phyloP scores from a whole-genome alignment of 2,329 filamentous ascomycete genomes.

The Colletotrichum sp. region DNA sequence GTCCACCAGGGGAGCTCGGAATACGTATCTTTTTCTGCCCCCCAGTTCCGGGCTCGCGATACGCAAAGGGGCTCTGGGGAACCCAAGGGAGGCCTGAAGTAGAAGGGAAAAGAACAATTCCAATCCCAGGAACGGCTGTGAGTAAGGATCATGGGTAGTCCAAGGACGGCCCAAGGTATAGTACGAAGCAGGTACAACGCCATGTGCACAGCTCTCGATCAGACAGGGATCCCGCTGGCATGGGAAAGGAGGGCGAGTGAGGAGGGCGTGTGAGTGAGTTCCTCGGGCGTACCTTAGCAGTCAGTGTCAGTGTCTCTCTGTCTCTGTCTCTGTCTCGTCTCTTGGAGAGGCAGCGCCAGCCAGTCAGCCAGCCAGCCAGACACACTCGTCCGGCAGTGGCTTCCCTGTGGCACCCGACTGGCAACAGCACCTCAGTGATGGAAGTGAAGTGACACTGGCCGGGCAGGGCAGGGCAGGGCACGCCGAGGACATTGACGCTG shows the following conservation, averaged over 20 bases:
- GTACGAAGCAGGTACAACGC: slow-evolving; percentile 10
- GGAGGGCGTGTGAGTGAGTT: background rate
- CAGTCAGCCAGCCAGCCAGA: background rate
- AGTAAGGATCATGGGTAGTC: slow-evolving; percentile 1
- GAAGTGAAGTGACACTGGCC: background rate
- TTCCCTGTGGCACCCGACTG: background rate
- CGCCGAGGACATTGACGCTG: background rate
- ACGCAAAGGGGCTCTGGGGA: background rate
- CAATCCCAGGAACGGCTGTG: slow-evolving; percentile 8
- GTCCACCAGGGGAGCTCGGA: background rate
- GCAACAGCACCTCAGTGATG: background rate
- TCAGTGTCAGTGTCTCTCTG: background rate
- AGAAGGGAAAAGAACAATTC: slow-evolving; percentile 19
- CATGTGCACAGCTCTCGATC: slow-evolving; percentile 11
- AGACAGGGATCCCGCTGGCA: slow-evolving; percentile 18
- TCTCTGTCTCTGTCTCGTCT: background rate
- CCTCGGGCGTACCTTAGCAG: background rate
- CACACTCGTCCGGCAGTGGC: background rate
- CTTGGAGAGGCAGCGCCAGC: background rate
- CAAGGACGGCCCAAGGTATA: background rate
- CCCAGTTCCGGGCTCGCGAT: background rate
- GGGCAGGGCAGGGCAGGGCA: background rate
- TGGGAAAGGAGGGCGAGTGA: slow-evolving; percentile 9
- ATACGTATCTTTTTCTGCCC: background rate
- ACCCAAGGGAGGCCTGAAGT: slow-evolving; percentile 11